These are phyloP conservation scores for Aspergillus calidoustus DNA, from an alignment of 2,329 filamentous ascomycete genomes.

Conservation along the genomic window DNA sequence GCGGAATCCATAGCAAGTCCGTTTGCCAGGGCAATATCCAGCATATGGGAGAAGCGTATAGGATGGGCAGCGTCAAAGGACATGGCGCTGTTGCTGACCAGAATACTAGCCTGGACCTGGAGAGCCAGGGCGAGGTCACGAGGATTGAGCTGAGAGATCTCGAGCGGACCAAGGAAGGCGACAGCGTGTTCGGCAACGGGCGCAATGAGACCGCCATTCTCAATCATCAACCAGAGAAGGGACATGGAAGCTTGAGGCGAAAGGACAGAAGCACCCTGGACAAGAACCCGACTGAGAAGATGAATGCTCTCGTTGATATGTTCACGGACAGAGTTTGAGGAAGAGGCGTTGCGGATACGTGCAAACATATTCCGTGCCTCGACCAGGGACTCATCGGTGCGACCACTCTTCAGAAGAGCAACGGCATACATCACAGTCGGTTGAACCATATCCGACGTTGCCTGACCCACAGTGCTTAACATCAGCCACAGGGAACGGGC, in stretches of 20 bases:
- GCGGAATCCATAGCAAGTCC: slow-evolving; percentile 59
- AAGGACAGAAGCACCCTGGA: slow-evolving; percentile 56
- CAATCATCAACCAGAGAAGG: slow-evolving; percentile 66
- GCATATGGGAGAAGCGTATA: slow-evolving; percentile 64
- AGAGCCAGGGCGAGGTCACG: slow-evolving; percentile 62
- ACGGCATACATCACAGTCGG: slow-evolving; percentile 89
- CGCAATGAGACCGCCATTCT: slow-evolving; percentile 66
- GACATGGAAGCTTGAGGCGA: slow-evolving; percentile 61
- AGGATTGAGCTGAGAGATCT: slow-evolving; percentile 59
- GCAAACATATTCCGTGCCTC: slow-evolving; percentile 86
- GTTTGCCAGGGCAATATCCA: slow-evolving; percentile 61
- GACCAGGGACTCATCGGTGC: slow-evolving; percentile 77
- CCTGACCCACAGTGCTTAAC: slow-evolving; percentile 63
- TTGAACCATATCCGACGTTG: slow-evolving; percentile 74
- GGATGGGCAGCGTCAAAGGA: slow-evolving; percentile 60
- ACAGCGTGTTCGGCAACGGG: slow-evolving; percentile 65
- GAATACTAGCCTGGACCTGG: slow-evolving; percentile 61
- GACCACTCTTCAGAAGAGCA: slow-evolving; percentile 82
- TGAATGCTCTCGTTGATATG: slow-evolving; percentile 88
- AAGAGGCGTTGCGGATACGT: slow-evolving; percentile 70
- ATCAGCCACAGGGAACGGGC: slow-evolving; percentile 82
- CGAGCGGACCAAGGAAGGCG: slow-evolving; percentile 63
- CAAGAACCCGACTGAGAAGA: slow-evolving; percentile 64
- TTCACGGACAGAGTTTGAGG: slow-evolving; percentile 64
- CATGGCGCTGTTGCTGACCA: slow-evolving; percentile 45